Evolutionary conservation across 2,329 filamentous ascomycete genomes (phyloP).

Genomic region (Emergomyces orientalis): DNA sequence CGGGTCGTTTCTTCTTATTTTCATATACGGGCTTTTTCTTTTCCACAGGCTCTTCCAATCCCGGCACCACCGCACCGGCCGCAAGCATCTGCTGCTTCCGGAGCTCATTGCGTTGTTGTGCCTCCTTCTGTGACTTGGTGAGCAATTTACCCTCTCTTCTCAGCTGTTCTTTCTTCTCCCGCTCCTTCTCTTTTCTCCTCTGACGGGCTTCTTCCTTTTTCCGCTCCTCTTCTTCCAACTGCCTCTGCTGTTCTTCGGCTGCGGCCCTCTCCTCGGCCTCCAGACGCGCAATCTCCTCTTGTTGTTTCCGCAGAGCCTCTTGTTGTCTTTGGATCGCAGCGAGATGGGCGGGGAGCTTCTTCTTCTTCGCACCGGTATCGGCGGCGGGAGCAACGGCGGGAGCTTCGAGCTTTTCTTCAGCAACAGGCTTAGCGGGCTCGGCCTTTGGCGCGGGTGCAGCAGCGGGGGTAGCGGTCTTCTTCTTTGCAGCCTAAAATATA

Average conservation of each 20-base stretch:
- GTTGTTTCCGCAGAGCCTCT: slow-evolving; percentile 36
- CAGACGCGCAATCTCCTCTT: slow-evolving; percentile 38
- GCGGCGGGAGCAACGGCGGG: slow-evolving; percentile 26
- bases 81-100: slow-evolving; percentile 43
- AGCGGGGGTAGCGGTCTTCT: slow-evolving; percentile 54
- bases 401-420: slow-evolving; percentile 24
- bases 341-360: slow-evolving; percentile 64
- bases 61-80: slow-evolving; percentile 39
- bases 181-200: slow-evolving; percentile 41
- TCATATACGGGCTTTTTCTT: slow-evolving; percentile 69
- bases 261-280: slow-evolving; percentile 33
- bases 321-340: slow-evolving; percentile 43
- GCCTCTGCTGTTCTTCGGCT: slow-evolving; percentile 30
- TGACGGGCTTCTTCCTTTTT: slow-evolving; percentile 40
- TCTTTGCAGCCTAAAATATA: slow-evolving; percentile 60
- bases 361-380: slow-evolving; percentile 56
- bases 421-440: slow-evolving; percentile 43
- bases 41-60: slow-evolving; percentile 44
- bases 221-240: slow-evolving; percentile 39
- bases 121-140: slow-evolving; percentile 42
- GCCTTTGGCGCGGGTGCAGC: slow-evolving; percentile 44
- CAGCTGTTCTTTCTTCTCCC: slow-evolving; percentile 43
- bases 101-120: slow-evolving; percentile 39
- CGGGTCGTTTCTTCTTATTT: slow-evolving; percentile 62
- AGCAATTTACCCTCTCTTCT: slow-evolving; percentile 42